A percentile compares a stretch with the other conserved stretches of the same genome.
These are phyloP conservation scores for Aspergillus nomiae DNA, from an alignment of 2,329 filamentous ascomycete species.

Conservation along the genomic window DNA sequence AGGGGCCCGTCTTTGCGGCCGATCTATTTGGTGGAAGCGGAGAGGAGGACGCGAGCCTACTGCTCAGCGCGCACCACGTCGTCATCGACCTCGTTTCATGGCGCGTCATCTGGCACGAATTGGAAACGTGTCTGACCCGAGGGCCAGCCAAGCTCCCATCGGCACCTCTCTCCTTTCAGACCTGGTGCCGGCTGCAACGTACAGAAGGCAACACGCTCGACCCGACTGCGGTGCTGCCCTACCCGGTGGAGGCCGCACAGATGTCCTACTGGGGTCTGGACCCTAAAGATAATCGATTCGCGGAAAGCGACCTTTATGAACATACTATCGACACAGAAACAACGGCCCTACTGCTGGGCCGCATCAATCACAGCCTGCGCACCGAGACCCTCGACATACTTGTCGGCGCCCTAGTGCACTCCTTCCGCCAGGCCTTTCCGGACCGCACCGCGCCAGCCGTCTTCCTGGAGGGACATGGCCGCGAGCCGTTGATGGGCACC, in stretches of 20 bases:
- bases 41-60: not conserved
- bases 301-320: no score
- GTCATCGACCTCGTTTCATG: conserved; percentile 19
- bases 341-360: conserved; percentile 14
- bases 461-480: conserved; percentile 27
- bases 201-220: conserved; percentile 45
- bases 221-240: not conserved
- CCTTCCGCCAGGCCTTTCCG: conserved; percentile 21
- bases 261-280: not conserved
- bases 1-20: conserved; percentile 5
- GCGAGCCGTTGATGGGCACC: conserved; percentile 19
- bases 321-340: conserved; percentile 18
- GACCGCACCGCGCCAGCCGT: conserved; percentile 19
- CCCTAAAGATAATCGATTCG: no score
- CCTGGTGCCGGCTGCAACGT: conserved; percentile 28
- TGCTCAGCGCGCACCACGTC: conserved; percentile 13
- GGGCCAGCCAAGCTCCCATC: conserved; percentile 19
- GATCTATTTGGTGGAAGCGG: not conserved
- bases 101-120: conserved; percentile 16
- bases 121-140: not conserved
- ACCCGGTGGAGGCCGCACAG: not conserved
- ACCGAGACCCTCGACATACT: conserved; percentile 26
- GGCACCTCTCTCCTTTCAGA: conserved; percentile 6
- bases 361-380: conserved; percentile 9
- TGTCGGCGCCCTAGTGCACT: conserved; percentile 19